Evolutionary conservation across 768 basidiomycete genomes (phyloP), one percentile per base, ranked within the genome.

Genomic region (Termitomyces sp.): DNA sequence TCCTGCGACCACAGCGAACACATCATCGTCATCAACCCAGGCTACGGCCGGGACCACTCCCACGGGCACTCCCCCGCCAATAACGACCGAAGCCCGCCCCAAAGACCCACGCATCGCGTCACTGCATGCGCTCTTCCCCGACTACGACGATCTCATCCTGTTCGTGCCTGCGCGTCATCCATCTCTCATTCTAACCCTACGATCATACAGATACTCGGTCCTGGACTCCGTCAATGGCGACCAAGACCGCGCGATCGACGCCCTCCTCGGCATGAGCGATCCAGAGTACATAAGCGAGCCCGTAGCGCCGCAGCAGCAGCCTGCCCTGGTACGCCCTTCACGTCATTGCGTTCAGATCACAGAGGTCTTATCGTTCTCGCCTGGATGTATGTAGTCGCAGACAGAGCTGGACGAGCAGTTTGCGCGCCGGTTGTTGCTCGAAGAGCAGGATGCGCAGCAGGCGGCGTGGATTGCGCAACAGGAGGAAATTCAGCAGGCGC

Each of bases 191-290:
- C 40, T 39, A 24, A 50, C n/a, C n/a, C n/a, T n/a, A n/a, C n/a
- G 12, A 5, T 4, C 1, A 16, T 50, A 4, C 43, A 89, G 88
- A 40, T 78, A 79, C 66, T 86, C 85, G 8, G 87, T 95, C 0
- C 76, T 95, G 47, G 83, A 91, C 58, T 87, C 87, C 6, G 88
- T 87, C 5, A 67, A 75, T n/a, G 80, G 86, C 12, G 75, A 90
- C 62, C 84, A 91, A 62, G 90, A 90, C 60, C 80, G 79, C 30
- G 92, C 92, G 5, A 79, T 93, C 55, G 91, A 94, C 64, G 73
- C 79, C 1, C 77, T 95, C 9, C 80, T 95, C 7, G 88, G 86
- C 10, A 93, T 95, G 92, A 92, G 81, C 71, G 93, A 95, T 72
- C 91, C 91, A 1, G 79, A 85, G 7, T 93, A 88, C 66, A 78